phyloP scores from a whole-genome alignment of 1,139 yeast species.

The Sugiyamaella xylanicola region DNA sequence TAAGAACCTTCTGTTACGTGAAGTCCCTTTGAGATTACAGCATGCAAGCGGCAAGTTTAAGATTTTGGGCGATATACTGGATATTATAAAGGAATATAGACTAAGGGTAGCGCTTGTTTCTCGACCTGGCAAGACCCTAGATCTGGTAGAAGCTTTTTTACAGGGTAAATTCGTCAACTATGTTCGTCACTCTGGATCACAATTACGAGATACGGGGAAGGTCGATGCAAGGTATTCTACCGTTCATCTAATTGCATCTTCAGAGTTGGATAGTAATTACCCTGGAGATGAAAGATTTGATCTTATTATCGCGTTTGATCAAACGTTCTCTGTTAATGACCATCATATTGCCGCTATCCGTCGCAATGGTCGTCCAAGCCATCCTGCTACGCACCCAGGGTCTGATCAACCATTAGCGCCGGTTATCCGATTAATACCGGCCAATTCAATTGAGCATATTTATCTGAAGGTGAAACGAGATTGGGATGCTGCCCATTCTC shows the following conservation, averaged over 20 bases:
- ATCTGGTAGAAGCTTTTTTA: conserved; percentile 74
- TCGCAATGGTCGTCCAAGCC: conserved; percentile 32
- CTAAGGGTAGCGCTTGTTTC: conserved; percentile 56
- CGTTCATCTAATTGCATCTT: conserved; percentile 41
- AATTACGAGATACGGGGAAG: conserved; percentile 33
- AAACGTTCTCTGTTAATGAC: conserved; percentile 55
- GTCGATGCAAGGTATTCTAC: conserved; percentile 34
- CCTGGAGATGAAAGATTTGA: conserved; percentile 49
- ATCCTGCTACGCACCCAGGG: not conserved
- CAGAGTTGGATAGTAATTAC: conserved; percentile 34
- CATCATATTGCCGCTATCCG: conserved; percentile 43
- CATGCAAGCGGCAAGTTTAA: conserved; percentile 87
- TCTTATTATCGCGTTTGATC: conserved; percentile 69
- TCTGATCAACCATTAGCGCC: conserved; percentile 48
- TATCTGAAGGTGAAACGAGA: conserved; percentile 26
- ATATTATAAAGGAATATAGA: conserved; percentile 45
- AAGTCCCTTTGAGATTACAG: conserved; percentile 71
- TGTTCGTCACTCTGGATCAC: conserved; percentile 63
- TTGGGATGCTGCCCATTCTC: conserved; percentile 43
- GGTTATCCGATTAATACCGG: conserved; percentile 68
- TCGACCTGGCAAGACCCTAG: conserved; percentile 65
- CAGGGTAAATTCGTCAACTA: conserved; percentile 69
- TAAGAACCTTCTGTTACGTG: conserved; percentile 72
- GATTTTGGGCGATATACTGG: conserved; percentile 57
- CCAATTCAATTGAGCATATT: conserved; percentile 78